A percentile compares a stretch with the other conserved stretches of the same genome.
Conservation (phyloP, 2,329 filamentous ascomycete genomes). For the Ceratocystis ficicola region DNA sequence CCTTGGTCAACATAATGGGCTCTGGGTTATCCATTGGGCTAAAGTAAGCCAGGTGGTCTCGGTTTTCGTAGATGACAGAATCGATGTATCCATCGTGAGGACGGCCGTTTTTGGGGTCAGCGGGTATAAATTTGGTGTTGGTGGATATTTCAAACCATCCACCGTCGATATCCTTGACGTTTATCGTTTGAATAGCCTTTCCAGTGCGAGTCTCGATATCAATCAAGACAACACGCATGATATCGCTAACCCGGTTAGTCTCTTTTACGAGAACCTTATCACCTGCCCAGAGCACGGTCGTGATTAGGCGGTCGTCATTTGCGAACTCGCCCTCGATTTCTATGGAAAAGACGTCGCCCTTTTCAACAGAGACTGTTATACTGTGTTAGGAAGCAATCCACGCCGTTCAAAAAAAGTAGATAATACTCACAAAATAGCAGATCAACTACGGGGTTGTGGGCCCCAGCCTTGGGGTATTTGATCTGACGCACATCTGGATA, state of each 20-base stretch:
- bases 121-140: constrained; percentile 72
- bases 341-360: constrained; percentile 67
- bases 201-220: constrained; percentile 63
- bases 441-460: constrained; percentile 82
- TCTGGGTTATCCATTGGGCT: constrained; percentile 69
- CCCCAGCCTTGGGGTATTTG: constrained; percentile 94
- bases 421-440: constrained; percentile 55
- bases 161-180: constrained; percentile 76
- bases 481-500: constrained; percentile 86
- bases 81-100: constrained; percentile 85
- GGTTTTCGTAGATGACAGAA: constrained; percentile 71
- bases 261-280: constrained; percentile 75
- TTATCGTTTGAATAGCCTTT: constrained; percentile 63
- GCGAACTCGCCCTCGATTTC: constrained; percentile 64
- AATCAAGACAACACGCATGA: constrained; percentile 76
- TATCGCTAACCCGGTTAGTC: constrained; percentile 86
- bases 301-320: constrained; percentile 77
- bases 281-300: constrained; percentile 83
- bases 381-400: neutral
- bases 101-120: constrained; percentile 63
- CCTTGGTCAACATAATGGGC: constrained; percentile 77
- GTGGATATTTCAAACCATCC: constrained; percentile 96
- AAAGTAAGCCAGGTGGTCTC: constrained; percentile 89
- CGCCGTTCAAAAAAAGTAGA: neutral
- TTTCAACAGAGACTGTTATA: constrained; percentile 53